Percentiles rank a stretch among this genome's conserved stretches.
Evolutionary conservation across 2,329 filamentous ascomycete genomes (phyloP).

Genomic region (Dothidotthia symphoricarpi): DNA sequence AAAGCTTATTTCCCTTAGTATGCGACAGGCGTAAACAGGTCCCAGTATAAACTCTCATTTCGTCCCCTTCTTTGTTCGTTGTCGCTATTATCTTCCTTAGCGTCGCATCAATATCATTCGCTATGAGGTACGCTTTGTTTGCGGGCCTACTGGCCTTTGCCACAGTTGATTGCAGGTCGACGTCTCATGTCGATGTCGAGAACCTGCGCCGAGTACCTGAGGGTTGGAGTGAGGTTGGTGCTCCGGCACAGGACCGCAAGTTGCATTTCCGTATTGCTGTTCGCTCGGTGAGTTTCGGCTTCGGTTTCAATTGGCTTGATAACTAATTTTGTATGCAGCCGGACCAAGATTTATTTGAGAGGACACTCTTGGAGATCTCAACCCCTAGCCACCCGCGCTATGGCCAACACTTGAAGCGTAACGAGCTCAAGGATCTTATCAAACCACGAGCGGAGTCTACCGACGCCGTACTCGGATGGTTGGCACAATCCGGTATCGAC

Average conservation of each 20-base stretch:
- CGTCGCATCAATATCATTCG: too few species aligned
- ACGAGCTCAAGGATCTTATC: constrained; percentile 56
- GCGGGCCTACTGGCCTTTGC: constrained; percentile 36
- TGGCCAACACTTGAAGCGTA: constrained; percentile 61
- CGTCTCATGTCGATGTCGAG: constrained; percentile 31
- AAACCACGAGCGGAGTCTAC: constrained; percentile 53
- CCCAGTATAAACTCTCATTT: too few species aligned
- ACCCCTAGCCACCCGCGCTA: constrained; percentile 60
- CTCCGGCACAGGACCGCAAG: constrained; percentile 30
- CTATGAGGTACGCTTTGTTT: constrained; percentile 35
- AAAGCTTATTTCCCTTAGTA: too few species aligned
- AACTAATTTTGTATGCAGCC: constrained; percentile 42
- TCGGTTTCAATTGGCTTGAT: too few species aligned
- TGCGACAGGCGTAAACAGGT: too few species aligned
- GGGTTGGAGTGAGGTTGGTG: constrained; percentile 38
- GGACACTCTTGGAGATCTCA: constrained; percentile 60
- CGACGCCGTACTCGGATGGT: constrained; percentile 55
- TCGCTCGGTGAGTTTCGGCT: constrained; percentile 33
- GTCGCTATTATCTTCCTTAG: too few species aligned
- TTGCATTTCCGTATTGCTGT: constrained; percentile 43
- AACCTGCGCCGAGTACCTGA: constrained; percentile 33
- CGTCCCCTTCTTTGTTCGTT: too few species aligned
- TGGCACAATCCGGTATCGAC: constrained; percentile 52
- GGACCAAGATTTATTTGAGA: constrained; percentile 54
- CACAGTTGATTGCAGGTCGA: constrained; percentile 27